Evolutionary conservation across 2,329 filamentous ascomycete species (phyloP).

Genomic region (Juglanconis oblonga): DNA sequence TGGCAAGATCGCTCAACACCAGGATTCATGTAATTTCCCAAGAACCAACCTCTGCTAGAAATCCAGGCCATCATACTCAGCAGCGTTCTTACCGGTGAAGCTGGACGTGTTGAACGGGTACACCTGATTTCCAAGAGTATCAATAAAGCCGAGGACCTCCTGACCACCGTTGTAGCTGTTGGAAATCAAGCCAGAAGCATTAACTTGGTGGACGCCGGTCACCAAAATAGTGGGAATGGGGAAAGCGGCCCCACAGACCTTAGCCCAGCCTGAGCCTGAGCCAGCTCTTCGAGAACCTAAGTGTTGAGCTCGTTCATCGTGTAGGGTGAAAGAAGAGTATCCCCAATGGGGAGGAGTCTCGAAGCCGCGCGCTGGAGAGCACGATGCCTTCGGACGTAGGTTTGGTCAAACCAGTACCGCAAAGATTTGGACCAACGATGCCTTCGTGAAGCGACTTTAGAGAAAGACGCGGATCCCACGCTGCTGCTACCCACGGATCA

Average conservation of each 20-base stretch:
- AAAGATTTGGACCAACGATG: not conserved
- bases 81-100: not conserved
- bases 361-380: too few species aligned
- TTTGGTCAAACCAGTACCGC: too few species aligned
- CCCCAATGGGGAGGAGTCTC: too few species aligned
- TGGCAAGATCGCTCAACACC: too few species aligned
- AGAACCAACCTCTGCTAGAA: not conserved
- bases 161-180: not conserved
- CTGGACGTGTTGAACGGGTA: not conserved
- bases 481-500: conserved; percentile 36
- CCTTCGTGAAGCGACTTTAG: not conserved
- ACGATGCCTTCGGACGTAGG: too few species aligned
- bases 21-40: too few species aligned
- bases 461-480: not conserved
- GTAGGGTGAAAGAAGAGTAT: too few species aligned
- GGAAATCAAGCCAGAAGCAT: not conserved
- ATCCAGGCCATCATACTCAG: not conserved
- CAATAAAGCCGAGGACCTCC: not conserved
- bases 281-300: not conserved
- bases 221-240: not conserved
- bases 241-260: not conserved
- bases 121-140: conserved; percentile 3
- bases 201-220: not conserved
- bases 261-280: not conserved
- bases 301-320: not conserved